A percentile compares a stretch with the other conserved stretches of the same genome.
Evolutionary conservation across 176 grass and related monocot genomes (phyloP).

Genomic region (Pontederia paniculata): DNA sequence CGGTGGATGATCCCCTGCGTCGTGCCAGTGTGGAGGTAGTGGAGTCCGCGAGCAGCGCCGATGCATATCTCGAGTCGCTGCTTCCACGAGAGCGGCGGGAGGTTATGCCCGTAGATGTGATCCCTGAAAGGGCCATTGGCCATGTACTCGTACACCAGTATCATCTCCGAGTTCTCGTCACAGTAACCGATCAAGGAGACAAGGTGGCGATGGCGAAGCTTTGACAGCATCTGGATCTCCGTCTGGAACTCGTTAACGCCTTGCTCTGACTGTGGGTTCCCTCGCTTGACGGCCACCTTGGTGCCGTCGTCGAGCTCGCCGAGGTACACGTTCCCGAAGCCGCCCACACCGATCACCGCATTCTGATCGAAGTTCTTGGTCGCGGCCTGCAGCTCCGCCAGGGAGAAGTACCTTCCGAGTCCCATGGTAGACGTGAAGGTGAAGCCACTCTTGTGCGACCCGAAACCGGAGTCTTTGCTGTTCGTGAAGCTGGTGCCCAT

Average conservation of each 20-base stretch:
- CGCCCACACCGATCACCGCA: conserved; percentile 80
- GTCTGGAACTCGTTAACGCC: conserved; percentile 97
- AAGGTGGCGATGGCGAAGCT: conserved; percentile 90
- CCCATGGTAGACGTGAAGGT: conserved; percentile 72
- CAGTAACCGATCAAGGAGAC: conserved; percentile 98
- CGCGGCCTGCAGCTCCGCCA: conserved; percentile 61
- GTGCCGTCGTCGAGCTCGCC: conserved; percentile 76
- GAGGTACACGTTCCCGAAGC: conserved; percentile 94
- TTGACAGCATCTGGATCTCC: conserved; percentile 96
- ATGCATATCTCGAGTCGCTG: conserved; percentile 99
- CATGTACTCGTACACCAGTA: conserved; percentile 99
- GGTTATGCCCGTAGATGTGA: conserved; percentile 67
- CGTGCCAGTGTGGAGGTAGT: conserved; percentile 96
- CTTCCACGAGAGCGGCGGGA: conserved; percentile 71
- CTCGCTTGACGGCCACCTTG: conserved; percentile 88
- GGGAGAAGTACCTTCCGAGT: conserved; percentile 63
- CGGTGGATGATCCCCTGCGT: conserved; percentile 99
- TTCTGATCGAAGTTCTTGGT: conserved; percentile 79
- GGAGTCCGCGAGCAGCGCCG: conserved; percentile 69
- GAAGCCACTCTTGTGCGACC: conserved; percentile 63
- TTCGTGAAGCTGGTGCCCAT: conserved; percentile 55
- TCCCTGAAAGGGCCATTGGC: conserved; percentile 74
- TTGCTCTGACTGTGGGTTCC: conserved; percentile 86
- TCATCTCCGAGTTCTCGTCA: conserved; percentile 95
- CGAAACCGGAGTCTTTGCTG: conserved; percentile 48